Percentiles rank a stretch among this genome's conserved stretches.
Evolutionary conservation across 331 rosid genomes (phyloP).

Genomic region (Ulmus americana): DNA sequence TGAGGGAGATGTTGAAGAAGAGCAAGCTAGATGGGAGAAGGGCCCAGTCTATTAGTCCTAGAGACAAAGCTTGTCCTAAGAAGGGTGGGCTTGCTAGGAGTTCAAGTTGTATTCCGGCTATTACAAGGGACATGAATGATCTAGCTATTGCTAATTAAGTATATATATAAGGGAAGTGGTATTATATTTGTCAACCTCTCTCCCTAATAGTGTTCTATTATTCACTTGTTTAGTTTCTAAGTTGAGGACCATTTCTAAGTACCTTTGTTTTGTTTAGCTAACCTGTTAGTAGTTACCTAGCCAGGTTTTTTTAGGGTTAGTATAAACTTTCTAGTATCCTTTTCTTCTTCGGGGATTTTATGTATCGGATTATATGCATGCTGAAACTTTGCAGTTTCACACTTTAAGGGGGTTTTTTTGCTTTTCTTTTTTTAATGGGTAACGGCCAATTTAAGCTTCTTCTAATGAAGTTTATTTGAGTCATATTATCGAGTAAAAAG

Average conservation of each 20-base stretch:
- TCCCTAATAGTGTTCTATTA: background rate
- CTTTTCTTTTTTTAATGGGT: background rate
- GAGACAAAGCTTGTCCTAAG: constrained; percentile 43
- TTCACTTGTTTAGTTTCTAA: too few relatives aligned
- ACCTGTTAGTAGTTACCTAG: background rate
- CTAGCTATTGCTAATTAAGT: constrained; percentile 31
- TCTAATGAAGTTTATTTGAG: background rate
- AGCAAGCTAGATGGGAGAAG: constrained; percentile 63
- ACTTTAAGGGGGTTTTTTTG: background rate
- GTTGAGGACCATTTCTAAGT: too few relatives aligned
- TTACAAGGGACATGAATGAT: constrained; percentile 57
- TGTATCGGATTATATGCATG: too few relatives aligned
- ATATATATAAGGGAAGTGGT: background rate
- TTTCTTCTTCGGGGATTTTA: too few relatives aligned
- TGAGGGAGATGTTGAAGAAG: constrained; percentile 87
- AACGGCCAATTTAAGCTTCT: background rate
- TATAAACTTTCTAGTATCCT: background rate
- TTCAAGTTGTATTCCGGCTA: constrained; percentile 90
- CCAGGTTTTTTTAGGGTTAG: background rate
- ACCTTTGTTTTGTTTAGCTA: background rate
- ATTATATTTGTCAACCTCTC: background rate
- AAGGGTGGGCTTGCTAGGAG: constrained; percentile 64
- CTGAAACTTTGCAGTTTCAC: too few relatives aligned
- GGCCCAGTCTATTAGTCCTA: constrained; percentile 63
- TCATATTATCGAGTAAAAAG: background rate